These are phyloP conservation scores for Fusarium nygamai DNA, from an alignment of 2,329 filamentous ascomycete genomes.

Conservation along the genomic window DNA sequence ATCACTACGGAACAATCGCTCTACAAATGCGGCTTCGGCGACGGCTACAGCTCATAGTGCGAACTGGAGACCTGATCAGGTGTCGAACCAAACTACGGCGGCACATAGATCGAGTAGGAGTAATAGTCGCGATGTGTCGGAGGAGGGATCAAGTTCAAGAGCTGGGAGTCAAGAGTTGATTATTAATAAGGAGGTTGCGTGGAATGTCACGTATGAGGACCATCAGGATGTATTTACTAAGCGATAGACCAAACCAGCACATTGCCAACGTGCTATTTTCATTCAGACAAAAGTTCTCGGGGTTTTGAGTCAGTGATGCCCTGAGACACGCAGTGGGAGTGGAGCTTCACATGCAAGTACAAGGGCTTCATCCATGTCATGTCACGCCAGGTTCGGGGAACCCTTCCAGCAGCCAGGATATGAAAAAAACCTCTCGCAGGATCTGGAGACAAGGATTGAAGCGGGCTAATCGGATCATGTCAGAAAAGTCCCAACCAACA, in stretches of 20 bases:
- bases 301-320: not conserved
- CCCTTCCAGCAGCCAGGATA: not conserved
- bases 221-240: not conserved
- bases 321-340: not conserved
- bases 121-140: conserved; percentile 16
- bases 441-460: not conserved
- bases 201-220: conserved; percentile 27
- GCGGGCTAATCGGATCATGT: conserved; percentile 15
- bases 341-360: not conserved
- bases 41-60: conserved; percentile 3
- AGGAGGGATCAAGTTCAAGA: conserved; percentile 21
- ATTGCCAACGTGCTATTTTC: not conserved
- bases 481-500: not conserved
- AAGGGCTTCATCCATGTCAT: not conserved
- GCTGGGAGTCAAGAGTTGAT: conserved; percentile 37
- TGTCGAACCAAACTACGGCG: conserved; percentile 3
- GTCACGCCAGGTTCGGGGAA: conserved; percentile 1
- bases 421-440: not conserved
- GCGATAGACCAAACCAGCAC: not conserved
- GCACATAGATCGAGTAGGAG: not conserved
- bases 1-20: conserved; percentile 19
- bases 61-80: conserved; percentile 27
- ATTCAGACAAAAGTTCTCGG: not conserved
- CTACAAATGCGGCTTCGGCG: conserved; percentile 3
- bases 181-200: conserved; percentile 33